Evolutionary conservation across 23 red algal species (phyloP), one percentile per base, ranked within the genome.

Genomic region (Gracilaria vermiculophylla): DNA sequence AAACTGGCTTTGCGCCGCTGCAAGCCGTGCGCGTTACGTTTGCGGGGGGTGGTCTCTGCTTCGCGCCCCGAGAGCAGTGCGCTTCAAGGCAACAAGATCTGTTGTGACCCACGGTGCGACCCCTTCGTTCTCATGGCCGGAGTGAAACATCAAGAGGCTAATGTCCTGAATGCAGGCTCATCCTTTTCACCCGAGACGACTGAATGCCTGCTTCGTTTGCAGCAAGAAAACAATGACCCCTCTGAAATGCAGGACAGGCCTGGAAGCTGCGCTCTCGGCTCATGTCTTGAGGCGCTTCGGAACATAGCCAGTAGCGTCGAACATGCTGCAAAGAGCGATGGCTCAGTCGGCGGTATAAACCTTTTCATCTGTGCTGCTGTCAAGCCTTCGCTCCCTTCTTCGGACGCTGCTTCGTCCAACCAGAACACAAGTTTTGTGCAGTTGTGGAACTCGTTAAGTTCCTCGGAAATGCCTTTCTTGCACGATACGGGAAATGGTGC

Each of bases 101-200:
- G 58, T 64, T 64, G 58, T 64, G 58, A 64, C 58, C 58, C 58
- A 64, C 15, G 58, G 58, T 64, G 58, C 58, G 58, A 64, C 58
- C 58, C 55, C 58, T 64, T 64, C 58, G 8, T 0, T 14, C 8
- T 2, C 14, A 64, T 64, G 58, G 12, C 58, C 29, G 58, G 35
- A 31, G 58, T 64, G 29, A 64, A 64, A 31, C 32, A 64, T 34
- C 58, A 31, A 1, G 8, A 25, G 1, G 28, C 28, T 28, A 13
- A 31, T 31, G 58, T 64, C 17, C 58, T 64, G 9, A 35, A 25
- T 3, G 29, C 58, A 64, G 24, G 29, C 29, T 64, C 58, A 15
- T 64, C 58, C 12, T 64, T 64, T 24, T 64, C 58, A 0, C 24
- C 58, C 6, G 58, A 64, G 28, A 64, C 58, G 15, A 64, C 58